Percentiles rank a stretch among this genome's conserved stretches.
Evolutionary conservation across 257 asterid species (phyloP).

Genomic region (Linderniella brevidens): DNA sequence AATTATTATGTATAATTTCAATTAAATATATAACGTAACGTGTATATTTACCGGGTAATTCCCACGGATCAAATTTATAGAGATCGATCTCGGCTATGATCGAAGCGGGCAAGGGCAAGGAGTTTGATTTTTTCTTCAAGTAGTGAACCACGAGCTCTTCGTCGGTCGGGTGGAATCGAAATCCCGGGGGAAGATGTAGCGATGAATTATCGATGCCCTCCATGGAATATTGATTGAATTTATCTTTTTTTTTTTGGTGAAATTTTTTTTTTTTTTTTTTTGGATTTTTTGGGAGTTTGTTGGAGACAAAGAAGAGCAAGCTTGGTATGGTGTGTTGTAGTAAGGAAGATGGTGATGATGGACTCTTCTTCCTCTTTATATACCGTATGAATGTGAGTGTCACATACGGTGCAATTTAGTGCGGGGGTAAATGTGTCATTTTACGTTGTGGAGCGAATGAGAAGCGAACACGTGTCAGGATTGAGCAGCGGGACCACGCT

Average conservation of each 20-base stretch:
- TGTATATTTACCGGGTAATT: slow-evolving; percentile 26
- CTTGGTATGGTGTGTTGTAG: no score
- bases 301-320: no score
- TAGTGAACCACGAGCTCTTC: slow-evolving; percentile 54
- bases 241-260: neutral
- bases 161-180: slow-evolving; percentile 56
- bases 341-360: no score
- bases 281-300: no score
- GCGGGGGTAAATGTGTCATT: no score
- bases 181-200: slow-evolving; percentile 43
- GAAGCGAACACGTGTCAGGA: no score
- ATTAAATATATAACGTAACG: no score
- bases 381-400: no score
- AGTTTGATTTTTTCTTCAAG: slow-evolving; percentile 36
- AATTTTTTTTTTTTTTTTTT: neutral
- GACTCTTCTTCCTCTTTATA: no score
- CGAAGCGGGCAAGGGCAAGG: slow-evolving; percentile 34
- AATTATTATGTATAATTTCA: slow-evolving; percentile 10
- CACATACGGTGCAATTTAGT: no score
- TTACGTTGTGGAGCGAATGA: no score
- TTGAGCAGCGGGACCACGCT: no score
- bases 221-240: slow-evolving; percentile 11
- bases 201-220: slow-evolving; percentile 41
- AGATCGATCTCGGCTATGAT: slow-evolving; percentile 52
- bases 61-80: slow-evolving; percentile 53